Conservation (phyloP, 2,329 filamentous ascomycete species). For the Plectosphaerella cucumerina region DNA sequence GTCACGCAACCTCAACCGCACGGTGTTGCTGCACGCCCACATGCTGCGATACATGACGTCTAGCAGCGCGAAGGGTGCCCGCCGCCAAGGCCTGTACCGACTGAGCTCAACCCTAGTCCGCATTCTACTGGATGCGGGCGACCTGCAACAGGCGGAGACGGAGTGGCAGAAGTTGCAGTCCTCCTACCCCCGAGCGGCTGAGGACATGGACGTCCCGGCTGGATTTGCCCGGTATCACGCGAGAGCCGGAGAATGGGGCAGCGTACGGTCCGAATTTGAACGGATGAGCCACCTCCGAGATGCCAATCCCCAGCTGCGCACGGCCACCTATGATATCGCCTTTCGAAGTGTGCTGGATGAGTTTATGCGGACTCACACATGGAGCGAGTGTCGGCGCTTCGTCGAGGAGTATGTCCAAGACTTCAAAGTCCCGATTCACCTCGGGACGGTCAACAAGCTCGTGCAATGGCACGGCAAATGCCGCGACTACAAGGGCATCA, state of each 20-base stretch:
- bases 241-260: slow-evolving; percentile 34
- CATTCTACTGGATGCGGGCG: slow-evolving; percentile 5
- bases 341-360: slow-evolving; percentile 34
- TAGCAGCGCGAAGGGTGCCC: background rate
- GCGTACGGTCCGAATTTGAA: slow-evolving; percentile 28
- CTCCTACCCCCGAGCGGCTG: background rate
- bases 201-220: slow-evolving; percentile 20
- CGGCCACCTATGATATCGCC: slow-evolving; percentile 18
- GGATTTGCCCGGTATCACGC: slow-evolving; percentile 31
- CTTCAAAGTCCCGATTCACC: slow-evolving; percentile 28
- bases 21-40: background rate
- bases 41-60: background rate
- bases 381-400: slow-evolving; percentile 34
- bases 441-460: slow-evolving; percentile 34
- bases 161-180: slow-evolving; percentile 2
- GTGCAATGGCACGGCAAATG: slow-evolving; percentile 36
- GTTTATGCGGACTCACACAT: slow-evolving; percentile 32
- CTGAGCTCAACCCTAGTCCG: too few species aligned
- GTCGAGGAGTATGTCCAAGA: slow-evolving; percentile 29
- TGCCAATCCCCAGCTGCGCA: too few species aligned
- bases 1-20: too few species aligned
- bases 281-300: slow-evolving; percentile 16
- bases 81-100: too few species aligned
- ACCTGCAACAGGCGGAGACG: background rate
- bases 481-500: slow-evolving; percentile 31